phyloP scores from a whole-genome alignment of 495 filamentous ascomycete species.

The Penicillium robsamsonii region DNA sequence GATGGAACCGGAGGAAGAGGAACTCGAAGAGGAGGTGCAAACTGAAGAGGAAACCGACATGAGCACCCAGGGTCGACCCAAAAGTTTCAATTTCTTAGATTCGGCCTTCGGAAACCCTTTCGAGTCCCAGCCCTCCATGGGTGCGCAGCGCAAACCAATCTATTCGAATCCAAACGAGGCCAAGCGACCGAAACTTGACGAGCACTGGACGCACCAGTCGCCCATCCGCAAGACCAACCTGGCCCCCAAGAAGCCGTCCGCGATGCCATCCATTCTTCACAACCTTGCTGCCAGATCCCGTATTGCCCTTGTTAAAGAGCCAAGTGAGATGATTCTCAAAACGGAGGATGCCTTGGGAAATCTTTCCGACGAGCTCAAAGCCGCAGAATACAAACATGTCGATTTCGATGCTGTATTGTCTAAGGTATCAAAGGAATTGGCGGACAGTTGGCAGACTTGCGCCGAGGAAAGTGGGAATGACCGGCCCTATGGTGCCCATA shows the following conservation, averaged over 20 bases:
- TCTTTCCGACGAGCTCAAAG: slow-evolving; percentile 57
- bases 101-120: slow-evolving; percentile 31
- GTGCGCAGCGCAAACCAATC: slow-evolving; percentile 37
- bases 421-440: slow-evolving; percentile 53
- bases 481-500: slow-evolving; percentile 51
- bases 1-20: slow-evolving; percentile 26
- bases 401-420: slow-evolving; percentile 55
- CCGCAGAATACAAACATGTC: slow-evolving; percentile 50
- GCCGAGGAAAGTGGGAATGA: slow-evolving; percentile 40
- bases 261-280: slow-evolving; percentile 49
- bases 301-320: slow-evolving; percentile 38
- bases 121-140: slow-evolving; percentile 3
- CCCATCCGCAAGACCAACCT: slow-evolving; percentile 38
- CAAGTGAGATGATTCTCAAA: slow-evolving; percentile 43
- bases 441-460: slow-evolving; percentile 56
- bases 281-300: slow-evolving; percentile 39
- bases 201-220: slow-evolving; percentile 40
- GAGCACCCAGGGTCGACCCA: slow-evolving; percentile 17
- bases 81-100: slow-evolving; percentile 35
- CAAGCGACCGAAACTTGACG: slow-evolving; percentile 47
- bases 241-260: slow-evolving; percentile 48
- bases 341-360: slow-evolving; percentile 44
- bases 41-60: slow-evolving; percentile 35
- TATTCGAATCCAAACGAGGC: slow-evolving; percentile 44
- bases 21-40: slow-evolving; percentile 32